phyloP scores from a whole-genome alignment of 2,329 filamentous ascomycete genomes.

The Fusarium citri region DNA sequence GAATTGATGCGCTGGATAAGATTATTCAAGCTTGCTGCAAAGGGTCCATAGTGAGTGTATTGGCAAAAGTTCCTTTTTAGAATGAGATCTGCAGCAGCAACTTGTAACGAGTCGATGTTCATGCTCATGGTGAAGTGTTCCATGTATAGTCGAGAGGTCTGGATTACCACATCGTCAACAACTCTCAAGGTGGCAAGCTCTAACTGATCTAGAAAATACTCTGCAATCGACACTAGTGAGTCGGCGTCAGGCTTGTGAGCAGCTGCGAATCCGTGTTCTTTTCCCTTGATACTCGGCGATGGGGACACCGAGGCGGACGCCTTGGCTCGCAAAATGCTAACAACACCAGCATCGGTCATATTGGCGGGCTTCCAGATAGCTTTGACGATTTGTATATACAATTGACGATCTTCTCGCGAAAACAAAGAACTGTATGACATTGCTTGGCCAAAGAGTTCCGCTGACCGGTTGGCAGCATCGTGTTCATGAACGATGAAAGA shows the following conservation, averaged over 20 bases:
- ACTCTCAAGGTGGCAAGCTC: slow-evolving; percentile 57
- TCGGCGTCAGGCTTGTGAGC: slow-evolving; percentile 51
- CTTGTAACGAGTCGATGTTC: slow-evolving; percentile 49
- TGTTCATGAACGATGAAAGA: slow-evolving; percentile 60
- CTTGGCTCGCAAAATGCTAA: slow-evolving; percentile 43
- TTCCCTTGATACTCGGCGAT: slow-evolving; percentile 55
- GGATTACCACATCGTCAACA: slow-evolving; percentile 47
- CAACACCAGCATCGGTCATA: slow-evolving; percentile 48
- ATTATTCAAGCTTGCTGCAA: slow-evolving; percentile 51
- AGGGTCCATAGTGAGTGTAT: slow-evolving; percentile 49
- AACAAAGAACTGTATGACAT: slow-evolving; percentile 58
- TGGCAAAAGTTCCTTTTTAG: slow-evolving; percentile 51
- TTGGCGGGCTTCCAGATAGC: slow-evolving; percentile 62
- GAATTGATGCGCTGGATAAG: slow-evolving; percentile 52
- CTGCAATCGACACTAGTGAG: slow-evolving; percentile 55
- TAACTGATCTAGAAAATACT: slow-evolving; percentile 65
- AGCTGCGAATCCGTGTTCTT: slow-evolving; percentile 52
- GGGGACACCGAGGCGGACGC: slow-evolving; percentile 31
- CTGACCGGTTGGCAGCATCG: slow-evolving; percentile 51
- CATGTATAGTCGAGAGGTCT: slow-evolving; percentile 56
- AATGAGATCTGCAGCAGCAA: slow-evolving; percentile 52
- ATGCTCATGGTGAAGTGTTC: slow-evolving; percentile 53
- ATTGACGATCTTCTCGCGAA: slow-evolving; percentile 49
- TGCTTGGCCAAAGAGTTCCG: slow-evolving; percentile 60
- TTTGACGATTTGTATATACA: slow-evolving; percentile 58